Percentiles rank a stretch among this genome's conserved stretches.
These are phyloP conservation scores for Groenewaldozyma salmanticensis DNA, from an alignment of 805 yeast species.

Conservation along the genomic window DNA sequence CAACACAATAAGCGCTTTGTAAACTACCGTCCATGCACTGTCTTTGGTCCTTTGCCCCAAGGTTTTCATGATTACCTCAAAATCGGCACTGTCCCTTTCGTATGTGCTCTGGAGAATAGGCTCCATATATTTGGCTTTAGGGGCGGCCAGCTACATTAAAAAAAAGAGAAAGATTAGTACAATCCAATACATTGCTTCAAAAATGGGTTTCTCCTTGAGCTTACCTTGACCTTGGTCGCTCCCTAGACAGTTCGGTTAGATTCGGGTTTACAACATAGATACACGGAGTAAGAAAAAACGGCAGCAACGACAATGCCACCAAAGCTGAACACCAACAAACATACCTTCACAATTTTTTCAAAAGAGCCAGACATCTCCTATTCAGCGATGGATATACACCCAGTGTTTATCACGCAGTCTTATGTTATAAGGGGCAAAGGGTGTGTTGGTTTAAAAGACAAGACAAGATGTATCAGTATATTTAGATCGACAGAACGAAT, in stretches of 20 bases:
- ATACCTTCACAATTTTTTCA: conserved; percentile 61
- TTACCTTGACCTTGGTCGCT: conserved; percentile 54
- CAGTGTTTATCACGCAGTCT: too few relatives aligned
- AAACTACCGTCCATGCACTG: conserved; percentile 85
- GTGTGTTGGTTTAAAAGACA: too few relatives aligned
- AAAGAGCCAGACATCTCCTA: conserved; percentile 29
- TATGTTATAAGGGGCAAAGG: too few relatives aligned
- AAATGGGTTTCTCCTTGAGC: conserved; percentile 8
- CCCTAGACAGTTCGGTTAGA: conserved; percentile 30
- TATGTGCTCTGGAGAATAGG: conserved; percentile 73
- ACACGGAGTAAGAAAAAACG: not conserved
- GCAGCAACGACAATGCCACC: too few relatives aligned
- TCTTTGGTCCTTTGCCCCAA: conserved; percentile 58
- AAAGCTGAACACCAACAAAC: too few relatives aligned
- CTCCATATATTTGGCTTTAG: conserved; percentile 90
- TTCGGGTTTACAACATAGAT: not conserved
- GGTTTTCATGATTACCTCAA: conserved; percentile 59
- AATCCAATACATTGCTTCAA: not conserved
- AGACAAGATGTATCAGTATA: too few relatives aligned
- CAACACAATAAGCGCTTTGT: conserved; percentile 71
- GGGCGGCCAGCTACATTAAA: conserved; percentile 73
- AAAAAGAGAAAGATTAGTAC: not conserved
- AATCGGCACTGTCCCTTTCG: conserved; percentile 47
- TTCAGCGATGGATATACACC: too few relatives aligned
- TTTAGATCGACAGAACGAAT: too few relatives aligned